Conservation (phyloP, 768 basidiomycete species). For the Boletus sp. region DNA sequence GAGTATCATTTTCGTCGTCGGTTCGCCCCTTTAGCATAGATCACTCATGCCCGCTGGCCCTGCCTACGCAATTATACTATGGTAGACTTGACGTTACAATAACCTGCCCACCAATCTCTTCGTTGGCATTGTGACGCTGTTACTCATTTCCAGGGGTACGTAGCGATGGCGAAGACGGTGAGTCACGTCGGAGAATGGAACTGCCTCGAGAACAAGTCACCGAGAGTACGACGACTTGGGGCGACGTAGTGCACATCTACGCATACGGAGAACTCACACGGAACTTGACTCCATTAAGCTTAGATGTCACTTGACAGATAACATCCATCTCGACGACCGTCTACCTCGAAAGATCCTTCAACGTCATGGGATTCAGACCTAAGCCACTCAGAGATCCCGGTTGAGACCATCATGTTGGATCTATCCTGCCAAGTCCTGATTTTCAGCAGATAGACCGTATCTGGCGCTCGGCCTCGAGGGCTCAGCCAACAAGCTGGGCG, state of each 20-base stretch:
- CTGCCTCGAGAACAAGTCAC: background rate
- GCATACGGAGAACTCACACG: too few species aligned
- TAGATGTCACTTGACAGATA: background rate
- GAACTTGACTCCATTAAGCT: too few species aligned
- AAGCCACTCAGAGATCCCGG: conserved; percentile 33
- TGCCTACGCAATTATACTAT: conserved; percentile 8
- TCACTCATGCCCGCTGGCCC: conserved; percentile 11
- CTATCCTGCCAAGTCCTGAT: conserved; percentile 10
- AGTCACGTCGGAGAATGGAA: background rate
- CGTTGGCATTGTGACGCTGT: background rate
- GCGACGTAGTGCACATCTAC: background rate
- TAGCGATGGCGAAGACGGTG: too few species aligned
- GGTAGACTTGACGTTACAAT: conserved; percentile 6
- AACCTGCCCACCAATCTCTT: background rate
- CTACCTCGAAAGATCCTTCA: conserved; percentile 20
- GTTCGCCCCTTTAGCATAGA: conserved; percentile 25
- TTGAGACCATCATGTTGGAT: conserved; percentile 21
- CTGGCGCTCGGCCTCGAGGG: conserved; percentile 97
- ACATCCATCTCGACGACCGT: conserved; percentile 5
- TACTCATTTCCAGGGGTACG: background rate
- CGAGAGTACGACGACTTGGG: background rate
- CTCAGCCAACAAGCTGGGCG: conserved; percentile 96
- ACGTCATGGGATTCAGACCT: conserved; percentile 13
- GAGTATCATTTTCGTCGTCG: conserved; percentile 2
- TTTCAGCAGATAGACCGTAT: conserved; percentile 53